phyloP scores from a whole-genome alignment of 2,329 filamentous ascomycete genomes.

The Tolypocladium pustulatum region DNA sequence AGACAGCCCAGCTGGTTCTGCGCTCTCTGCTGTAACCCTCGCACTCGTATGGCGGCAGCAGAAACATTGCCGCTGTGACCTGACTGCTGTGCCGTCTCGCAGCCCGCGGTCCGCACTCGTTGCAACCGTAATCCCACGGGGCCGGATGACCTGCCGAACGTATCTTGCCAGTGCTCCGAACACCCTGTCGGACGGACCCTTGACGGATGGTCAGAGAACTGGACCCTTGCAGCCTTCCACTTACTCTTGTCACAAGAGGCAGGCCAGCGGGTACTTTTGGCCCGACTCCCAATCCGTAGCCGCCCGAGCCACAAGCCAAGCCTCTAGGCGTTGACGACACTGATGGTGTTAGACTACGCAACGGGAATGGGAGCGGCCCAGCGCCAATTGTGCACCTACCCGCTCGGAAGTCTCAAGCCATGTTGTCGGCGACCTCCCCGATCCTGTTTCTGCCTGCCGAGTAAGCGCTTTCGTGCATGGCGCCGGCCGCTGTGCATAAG shows the following conservation, averaged over 20 bases:
- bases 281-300: neutral
- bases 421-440: neutral
- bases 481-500: neutral
- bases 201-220: constrained; percentile 1
- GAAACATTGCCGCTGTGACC: neutral
- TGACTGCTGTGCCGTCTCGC: neutral
- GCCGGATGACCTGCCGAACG: constrained; percentile 10
- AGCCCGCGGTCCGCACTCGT: neutral
- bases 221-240: constrained; percentile 3
- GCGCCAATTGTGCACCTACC: neutral
- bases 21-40: neutral
- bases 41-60: neutral
- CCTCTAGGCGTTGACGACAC: neutral
- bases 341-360: neutral
- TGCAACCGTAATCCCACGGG: constrained; percentile 3
- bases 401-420: neutral
- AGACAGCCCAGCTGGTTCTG: neutral
- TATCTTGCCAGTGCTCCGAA: constrained; percentile 8
- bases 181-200: constrained; percentile 4
- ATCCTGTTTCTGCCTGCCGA: neutral
- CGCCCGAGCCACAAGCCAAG: neutral
- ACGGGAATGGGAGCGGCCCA: neutral
- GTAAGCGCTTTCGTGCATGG: neutral
- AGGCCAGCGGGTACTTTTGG: constrained; percentile 5
- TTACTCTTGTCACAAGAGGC: constrained; percentile 1